Percentiles rank a stretch among this genome's conserved stretches.
Conservation (phyloP, 192 early-diverging fungal genomes). For the Coemansia sp. region DNA sequence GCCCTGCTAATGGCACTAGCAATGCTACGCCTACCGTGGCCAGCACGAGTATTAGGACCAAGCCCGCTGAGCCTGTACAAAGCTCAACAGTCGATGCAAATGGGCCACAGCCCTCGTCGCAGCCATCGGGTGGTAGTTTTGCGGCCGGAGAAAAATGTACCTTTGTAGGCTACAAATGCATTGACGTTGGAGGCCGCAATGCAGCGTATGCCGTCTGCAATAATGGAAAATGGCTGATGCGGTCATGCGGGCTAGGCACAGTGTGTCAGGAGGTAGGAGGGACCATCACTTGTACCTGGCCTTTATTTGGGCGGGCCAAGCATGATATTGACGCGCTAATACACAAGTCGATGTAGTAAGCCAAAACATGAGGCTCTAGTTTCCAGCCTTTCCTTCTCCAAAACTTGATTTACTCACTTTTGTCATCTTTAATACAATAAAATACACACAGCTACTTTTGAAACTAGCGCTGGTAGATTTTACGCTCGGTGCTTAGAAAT, state of each 20-base stretch:
- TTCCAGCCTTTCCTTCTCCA: background rate
- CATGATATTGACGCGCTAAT: slow-evolving; percentile 5
- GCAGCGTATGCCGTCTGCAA: slow-evolving; percentile 27
- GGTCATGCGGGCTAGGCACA: slow-evolving; percentile 26
- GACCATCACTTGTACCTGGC: slow-evolving; percentile 27
- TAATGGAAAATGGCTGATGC: slow-evolving; percentile 14
- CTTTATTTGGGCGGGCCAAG: background rate
- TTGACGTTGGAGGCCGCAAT: slow-evolving; percentile 30
- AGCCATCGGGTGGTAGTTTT: background rate
- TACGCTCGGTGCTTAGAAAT: background rate
- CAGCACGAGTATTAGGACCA: background rate
- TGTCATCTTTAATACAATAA: background rate
- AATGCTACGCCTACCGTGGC: background rate
- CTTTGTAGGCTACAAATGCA: slow-evolving; percentile 19
- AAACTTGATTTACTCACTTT: background rate
- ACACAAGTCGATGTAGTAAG: background rate
- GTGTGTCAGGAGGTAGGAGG: slow-evolving; percentile 14
- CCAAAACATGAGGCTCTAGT: background rate
- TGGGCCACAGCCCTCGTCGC: background rate
- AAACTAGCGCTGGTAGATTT: background rate
- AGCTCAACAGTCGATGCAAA: background rate
- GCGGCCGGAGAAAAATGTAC: slow-evolving; percentile 16
- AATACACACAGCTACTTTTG: background rate
- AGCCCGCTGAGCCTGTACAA: background rate
- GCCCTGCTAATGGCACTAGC: background rate